Evolutionary conservation across 2,329 filamentous ascomycete species (phyloP), one percentile per base, ranked within the genome.

Genomic region (Beauveria australis): DNA sequence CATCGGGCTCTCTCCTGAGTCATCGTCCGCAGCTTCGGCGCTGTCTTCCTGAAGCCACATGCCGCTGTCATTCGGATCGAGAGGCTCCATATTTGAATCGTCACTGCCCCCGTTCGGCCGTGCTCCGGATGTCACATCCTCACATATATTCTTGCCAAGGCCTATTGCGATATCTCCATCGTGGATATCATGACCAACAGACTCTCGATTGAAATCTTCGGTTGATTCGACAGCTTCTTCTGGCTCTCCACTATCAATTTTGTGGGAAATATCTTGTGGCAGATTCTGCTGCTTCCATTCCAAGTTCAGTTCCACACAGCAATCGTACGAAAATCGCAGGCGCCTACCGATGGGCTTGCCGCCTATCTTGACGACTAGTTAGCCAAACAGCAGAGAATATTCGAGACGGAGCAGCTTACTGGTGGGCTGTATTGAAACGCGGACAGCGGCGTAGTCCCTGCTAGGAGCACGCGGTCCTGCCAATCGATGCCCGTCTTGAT

Each of bases 401-500:
- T 18, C 4, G 12, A 14, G 26, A 33, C 2, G 19, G 12, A 9
- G 5, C 4, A 28, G 68, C 78, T 69, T 68, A 81, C 79, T 46
- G 79, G 79, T 9, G 77, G 76, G n/a, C 67, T 49, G 60, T 82
- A 82, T 51, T 74, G 72, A 62, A 81, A 82, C 24, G 65, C 67
- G 0, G 64, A 66, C 10, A 61, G 60, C 3, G 71, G 68, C 57
- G 63, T 72, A 1, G 70, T 73, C 5, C 69, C 69, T 37, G 71
- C 67, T 53, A 68, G 68, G 5, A 71, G 59, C 1, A 82, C 69
- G 16, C 84, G 76, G 48, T 85, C 73, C n/a, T 81, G 75, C 87
- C 87, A 90, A 1, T 74, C 68, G 10, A 84, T 73, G 0, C 82
- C 81, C 0, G 85, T 85, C 69, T 84, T 83, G 8, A 74, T 72